A percentile compares a stretch with the other conserved stretches of the same genome.
Conservation (phyloP, 1,139 yeast genomes). For the Yamadazyma triangularis region DNA sequence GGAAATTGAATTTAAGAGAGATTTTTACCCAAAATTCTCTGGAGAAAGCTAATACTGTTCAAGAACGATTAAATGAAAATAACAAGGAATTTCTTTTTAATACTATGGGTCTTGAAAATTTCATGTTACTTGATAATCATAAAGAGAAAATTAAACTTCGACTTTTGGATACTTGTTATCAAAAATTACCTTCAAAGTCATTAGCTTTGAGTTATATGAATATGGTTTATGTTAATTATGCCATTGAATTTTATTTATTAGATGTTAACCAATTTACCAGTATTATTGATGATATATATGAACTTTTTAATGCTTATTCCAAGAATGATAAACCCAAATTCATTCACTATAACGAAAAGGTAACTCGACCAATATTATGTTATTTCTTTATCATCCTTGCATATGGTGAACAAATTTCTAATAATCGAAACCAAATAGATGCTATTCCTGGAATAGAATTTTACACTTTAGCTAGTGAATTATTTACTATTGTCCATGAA, state of each 20-base stretch:
- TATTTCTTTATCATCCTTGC: conserved; percentile 32
- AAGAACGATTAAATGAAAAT: conserved; percentile 10
- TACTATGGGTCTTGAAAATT: conserved; percentile 14
- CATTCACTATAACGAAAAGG: conserved; percentile 4
- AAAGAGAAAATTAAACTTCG: conserved; percentile 23
- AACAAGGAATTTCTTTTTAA: conserved; percentile 11
- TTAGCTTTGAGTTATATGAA: conserved; percentile 6
- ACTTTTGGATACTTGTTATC: conserved; percentile 16
- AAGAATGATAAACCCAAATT: conserved; percentile 4
- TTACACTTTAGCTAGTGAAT: conserved; percentile 35
- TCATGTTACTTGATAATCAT: conserved; percentile 21
- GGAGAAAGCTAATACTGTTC: conserved; percentile 3
- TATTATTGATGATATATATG: conserved; percentile 25
- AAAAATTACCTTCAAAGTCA: conserved; percentile 14
- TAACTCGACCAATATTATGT: conserved; percentile 17
- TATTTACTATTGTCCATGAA: conserved; percentile 39
- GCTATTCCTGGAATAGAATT: conserved; percentile 31
- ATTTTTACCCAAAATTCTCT: neutral
- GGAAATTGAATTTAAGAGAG: neutral
- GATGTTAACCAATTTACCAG: conserved; percentile 6
- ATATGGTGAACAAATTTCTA: conserved; percentile 32
- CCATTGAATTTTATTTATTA: conserved; percentile 12
- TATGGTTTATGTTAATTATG: conserved; percentile 11
- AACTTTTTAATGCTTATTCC: conserved; percentile 19
- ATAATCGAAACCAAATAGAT: conserved; percentile 7